Conservation (phyloP, 306 rosid genomes). For the barrel medic (Medicago truncatula) region DNA sequence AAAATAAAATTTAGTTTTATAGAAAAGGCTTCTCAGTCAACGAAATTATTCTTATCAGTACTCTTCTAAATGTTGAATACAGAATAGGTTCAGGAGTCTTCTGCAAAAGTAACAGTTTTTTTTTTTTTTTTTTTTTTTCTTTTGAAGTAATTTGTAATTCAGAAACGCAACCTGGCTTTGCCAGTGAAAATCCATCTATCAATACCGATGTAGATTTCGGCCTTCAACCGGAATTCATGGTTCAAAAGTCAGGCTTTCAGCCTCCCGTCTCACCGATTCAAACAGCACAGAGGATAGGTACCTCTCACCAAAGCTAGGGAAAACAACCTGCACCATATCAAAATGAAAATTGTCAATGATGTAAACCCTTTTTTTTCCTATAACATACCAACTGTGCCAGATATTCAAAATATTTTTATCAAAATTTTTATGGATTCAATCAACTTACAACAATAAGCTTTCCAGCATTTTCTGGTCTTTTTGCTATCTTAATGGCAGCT, state of each 20-base stretch:
- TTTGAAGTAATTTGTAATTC: conserved; percentile 14
- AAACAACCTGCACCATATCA: conserved; percentile 60
- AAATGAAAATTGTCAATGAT: conserved; percentile 3
- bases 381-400: background rate
- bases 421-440: conserved; percentile 16
- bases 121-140: background rate
- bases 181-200: background rate
- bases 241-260: conserved; percentile 75
- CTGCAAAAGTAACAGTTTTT: background rate
- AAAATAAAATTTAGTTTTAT: background rate
- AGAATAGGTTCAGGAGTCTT: background rate
- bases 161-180: conserved; percentile 15
- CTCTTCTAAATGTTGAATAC: background rate
- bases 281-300: conserved; percentile 78
- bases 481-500: conserved; percentile 71
- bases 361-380: background rate
- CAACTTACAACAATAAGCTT: conserved; percentile 82
- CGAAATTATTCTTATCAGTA: background rate
- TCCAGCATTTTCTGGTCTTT: conserved; percentile 70
- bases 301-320: conserved; percentile 91
- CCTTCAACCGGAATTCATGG: conserved; percentile 46
- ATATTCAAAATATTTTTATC: background rate
- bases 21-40: background rate
- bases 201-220: conserved; percentile 4
- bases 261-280: conserved; percentile 66